Evolutionary conservation across 1,139 yeast genomes (phyloP).

Genomic region (Taiozyma onychis): DNA sequence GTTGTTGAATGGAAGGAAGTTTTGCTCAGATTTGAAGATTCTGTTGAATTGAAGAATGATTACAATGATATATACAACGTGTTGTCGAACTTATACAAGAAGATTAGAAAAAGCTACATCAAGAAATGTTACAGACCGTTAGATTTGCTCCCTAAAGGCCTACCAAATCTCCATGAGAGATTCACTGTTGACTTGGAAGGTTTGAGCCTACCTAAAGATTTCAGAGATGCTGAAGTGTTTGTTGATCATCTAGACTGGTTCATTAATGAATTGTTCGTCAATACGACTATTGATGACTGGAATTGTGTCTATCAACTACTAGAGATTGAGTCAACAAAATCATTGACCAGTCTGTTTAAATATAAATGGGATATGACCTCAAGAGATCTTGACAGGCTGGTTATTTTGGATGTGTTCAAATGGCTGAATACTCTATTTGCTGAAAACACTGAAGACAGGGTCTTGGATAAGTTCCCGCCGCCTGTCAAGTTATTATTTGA

Average conservation of each 20-base stretch:
- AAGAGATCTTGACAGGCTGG: slow-evolving; percentile 49
- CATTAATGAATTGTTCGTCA: slow-evolving; percentile 52
- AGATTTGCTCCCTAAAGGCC: slow-evolving; percentile 26
- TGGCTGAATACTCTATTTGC: slow-evolving; percentile 58
- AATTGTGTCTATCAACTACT: slow-evolving; percentile 65
- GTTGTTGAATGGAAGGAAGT: slow-evolving; percentile 64
- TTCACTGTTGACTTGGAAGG: slow-evolving; percentile 18
- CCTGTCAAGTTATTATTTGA: slow-evolving; percentile 63
- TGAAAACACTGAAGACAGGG: slow-evolving; percentile 33
- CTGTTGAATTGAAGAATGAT: slow-evolving; percentile 27
- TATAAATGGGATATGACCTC: slow-evolving; percentile 38
- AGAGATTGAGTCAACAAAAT: slow-evolving; percentile 56
- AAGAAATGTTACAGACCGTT: slow-evolving; percentile 77
- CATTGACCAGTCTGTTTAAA: slow-evolving; percentile 52
- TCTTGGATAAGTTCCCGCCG: slow-evolving; percentile 59
- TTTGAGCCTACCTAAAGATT: slow-evolving; percentile 18
- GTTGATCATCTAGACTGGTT: slow-evolving; percentile 61
- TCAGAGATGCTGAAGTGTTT: slow-evolving; percentile 45
- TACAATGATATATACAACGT: slow-evolving; percentile 35
- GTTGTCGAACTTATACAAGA: slow-evolving; percentile 56
- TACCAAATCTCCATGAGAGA: slow-evolving; percentile 13
- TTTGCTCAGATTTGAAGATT: slow-evolving; percentile 22
- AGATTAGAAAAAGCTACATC: slow-evolving; percentile 66
- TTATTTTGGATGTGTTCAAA: slow-evolving; percentile 62
- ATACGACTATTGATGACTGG: slow-evolving; percentile 74